A percentile compares a stretch with the other conserved stretches of the same genome.
These are phyloP conservation scores for Leccinellum rugosiceps DNA, from an alignment of 768 basidiomycete genomes.

Conservation along the genomic window DNA sequence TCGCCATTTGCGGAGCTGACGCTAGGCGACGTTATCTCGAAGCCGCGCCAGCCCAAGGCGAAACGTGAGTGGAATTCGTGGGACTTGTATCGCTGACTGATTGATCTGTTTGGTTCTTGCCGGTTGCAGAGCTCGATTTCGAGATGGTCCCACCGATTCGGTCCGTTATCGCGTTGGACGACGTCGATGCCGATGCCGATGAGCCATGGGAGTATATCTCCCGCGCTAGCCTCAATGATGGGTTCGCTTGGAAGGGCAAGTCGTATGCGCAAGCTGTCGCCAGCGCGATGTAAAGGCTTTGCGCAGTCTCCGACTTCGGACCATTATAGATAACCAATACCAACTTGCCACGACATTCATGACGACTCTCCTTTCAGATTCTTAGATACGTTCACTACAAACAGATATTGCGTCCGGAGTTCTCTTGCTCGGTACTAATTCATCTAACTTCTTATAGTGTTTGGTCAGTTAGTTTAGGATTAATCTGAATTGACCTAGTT, in stretches of 20 bases:
- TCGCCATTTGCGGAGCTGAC: slow-evolving; percentile 20
- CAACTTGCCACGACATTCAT: slow-evolving; percentile 8
- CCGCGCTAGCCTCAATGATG: slow-evolving; percentile 26
- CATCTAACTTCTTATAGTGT: slow-evolving; percentile 6
- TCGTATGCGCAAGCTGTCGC: slow-evolving; percentile 31
- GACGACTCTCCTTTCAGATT: slow-evolving; percentile 19
- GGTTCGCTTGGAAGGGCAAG: slow-evolving; percentile 29
- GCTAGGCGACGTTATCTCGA: slow-evolving; percentile 27
- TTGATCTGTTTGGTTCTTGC: background rate
- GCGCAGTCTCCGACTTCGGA: background rate
- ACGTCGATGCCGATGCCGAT: slow-evolving; percentile 24
- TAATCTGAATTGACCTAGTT: slow-evolving; percentile 8
- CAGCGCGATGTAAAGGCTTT: slow-evolving; percentile 19
- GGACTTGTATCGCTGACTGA: background rate
- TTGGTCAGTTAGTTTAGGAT: slow-evolving; percentile 3
- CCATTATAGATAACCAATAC: background rate
- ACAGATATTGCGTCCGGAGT: background rate
- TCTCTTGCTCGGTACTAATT: slow-evolving; percentile 13
- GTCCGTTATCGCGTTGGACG: slow-evolving; percentile 31
- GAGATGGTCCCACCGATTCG: slow-evolving; percentile 31
- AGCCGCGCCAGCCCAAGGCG: slow-evolving; percentile 20
- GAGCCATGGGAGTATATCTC: slow-evolving; percentile 34
- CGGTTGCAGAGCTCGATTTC: slow-evolving; percentile 24
- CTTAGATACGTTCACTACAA: slow-evolving; percentile 11
- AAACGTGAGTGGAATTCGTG: slow-evolving; percentile 19